Base-by-base conservation (phyloP, 805 yeast species). In the Yarrowia porcina region DNA sequence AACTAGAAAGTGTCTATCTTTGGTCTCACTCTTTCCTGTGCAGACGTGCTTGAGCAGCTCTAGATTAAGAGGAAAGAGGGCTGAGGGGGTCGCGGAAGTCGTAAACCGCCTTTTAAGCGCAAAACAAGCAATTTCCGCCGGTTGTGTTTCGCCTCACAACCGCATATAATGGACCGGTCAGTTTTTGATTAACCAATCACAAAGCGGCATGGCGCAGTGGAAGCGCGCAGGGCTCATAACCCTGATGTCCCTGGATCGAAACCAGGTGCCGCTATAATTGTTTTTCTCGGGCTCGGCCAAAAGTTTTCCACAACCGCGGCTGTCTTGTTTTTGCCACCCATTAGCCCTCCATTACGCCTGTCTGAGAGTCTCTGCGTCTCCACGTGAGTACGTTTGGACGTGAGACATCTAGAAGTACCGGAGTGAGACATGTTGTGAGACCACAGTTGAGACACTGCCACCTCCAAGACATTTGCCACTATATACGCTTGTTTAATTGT, bases 151-250 rank as follows among this genome's bases (percentile, higher is more conserved):
- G n/a, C n/a, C n/a, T n/a, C n/a, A n/a, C n/a, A 18, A 45, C 52
- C 13, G 18, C 2, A 8, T 45, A 45, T 13, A 30, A 28, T 13
- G 52, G 30, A 28, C 15, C 30, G 18, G 18, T 36, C n/a, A 21
- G 5, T 45, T 25, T 28, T 13, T 7, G 13, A 18, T 15, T 13
- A 45, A 12, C 52, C 52, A 45, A 45, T 45, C 52, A 49, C 3
- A 33, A 35, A 74, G 77, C 77, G 77, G 70, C 70, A 74, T 74
- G 77, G 78, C 78, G 78, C 78, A 75, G 79, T 64, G 92, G 91
- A 86, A 87, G 91, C 91, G 91, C 90, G 90, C 90, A 84, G 91
- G 91, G 92, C 92, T 87, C 92, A 87, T 87, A 87, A 87, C 92
- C 90, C 91, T 86, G 90, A 87, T 83, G 91, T 85, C 91, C 88